phyloP scores from a whole-genome alignment of 225 moss, liverwort and hornwort genomes.

The Sphagnum tenellum region DNA sequence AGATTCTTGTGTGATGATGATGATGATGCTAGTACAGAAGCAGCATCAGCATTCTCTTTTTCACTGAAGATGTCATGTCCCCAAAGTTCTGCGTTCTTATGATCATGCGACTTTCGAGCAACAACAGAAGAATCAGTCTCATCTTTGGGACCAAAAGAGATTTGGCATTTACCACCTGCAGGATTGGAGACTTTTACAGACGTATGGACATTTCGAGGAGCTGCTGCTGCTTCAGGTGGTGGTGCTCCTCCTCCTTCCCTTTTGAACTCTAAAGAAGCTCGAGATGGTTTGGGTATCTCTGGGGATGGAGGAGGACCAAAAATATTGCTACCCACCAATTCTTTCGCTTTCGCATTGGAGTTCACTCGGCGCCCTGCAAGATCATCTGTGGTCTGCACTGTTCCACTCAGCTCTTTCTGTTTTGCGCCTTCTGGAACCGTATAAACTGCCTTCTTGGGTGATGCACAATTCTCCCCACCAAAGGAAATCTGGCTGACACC shows the following conservation, averaged over 20 bases:
- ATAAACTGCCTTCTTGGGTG: conserved; percentile 73
- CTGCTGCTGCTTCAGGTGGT: conserved; percentile 7
- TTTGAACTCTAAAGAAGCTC: conserved; percentile 69
- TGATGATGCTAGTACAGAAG: no score
- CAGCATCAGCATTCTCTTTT: conserved; percentile 19
- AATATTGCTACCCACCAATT: conserved; percentile 94
- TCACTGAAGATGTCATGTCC: conserved; percentile 96
- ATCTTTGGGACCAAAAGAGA: conserved; percentile 52
- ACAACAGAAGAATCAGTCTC: conserved; percentile 17
- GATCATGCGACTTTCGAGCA: conserved; percentile 72
- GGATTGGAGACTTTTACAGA: conserved; percentile 97
- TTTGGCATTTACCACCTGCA: conserved; percentile 94
- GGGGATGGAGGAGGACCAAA: conserved; percentile 83
- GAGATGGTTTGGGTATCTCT: conserved; percentile 51
- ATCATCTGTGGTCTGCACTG: conserved; percentile 74
- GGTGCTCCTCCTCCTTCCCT: conserved; percentile 56
- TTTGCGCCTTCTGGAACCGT: conserved; percentile 96
- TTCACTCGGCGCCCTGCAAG: conserved; percentile 67
- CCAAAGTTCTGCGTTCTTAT: conserved; percentile 82
- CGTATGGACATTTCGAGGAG: conserved; percentile 90
- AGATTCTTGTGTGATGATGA: conserved; percentile 33
- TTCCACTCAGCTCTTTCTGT: conserved; percentile 93
- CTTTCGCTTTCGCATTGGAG: conserved; percentile 86
- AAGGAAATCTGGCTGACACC: conserved; percentile 94
- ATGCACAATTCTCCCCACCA: conserved; percentile 75